These are phyloP conservation scores for Curvularia verruculosa DNA, from an alignment of 2,329 filamentous ascomycete genomes.

Conservation along the genomic window DNA sequence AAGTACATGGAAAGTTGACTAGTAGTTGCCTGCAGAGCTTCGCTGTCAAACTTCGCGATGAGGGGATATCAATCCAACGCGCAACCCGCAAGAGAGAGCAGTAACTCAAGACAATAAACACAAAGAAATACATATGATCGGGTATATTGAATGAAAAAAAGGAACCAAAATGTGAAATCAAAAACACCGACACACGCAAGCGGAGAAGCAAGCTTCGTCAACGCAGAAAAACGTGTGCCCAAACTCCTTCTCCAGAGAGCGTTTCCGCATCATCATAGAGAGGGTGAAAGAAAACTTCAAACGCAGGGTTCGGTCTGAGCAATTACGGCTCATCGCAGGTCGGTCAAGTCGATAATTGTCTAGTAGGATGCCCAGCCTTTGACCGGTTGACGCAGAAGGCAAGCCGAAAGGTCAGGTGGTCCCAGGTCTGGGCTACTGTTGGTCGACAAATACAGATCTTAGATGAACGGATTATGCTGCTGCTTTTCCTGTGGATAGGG, in stretches of 20 bases:
- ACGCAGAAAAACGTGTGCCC: conserved; percentile 42
- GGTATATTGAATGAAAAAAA: conserved; percentile 19
- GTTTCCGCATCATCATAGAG: conserved; percentile 40
- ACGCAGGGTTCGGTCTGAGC: conserved; percentile 51
- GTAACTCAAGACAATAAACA: conserved; percentile 44
- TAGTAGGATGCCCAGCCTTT: conserved; percentile 17
- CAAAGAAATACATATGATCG: conserved; percentile 38
- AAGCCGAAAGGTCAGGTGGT: conserved; percentile 55
- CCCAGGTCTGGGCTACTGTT: conserved; percentile 15
- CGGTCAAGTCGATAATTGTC: conserved; percentile 29
- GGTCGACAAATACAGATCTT: conserved; percentile 35
- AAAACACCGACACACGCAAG: conserved; percentile 46
- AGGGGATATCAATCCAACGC: conserved; percentile 48
- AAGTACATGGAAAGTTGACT: neutral
- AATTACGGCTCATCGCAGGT: conserved; percentile 51
- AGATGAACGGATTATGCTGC: conserved; percentile 50
- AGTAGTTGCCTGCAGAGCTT: conserved; percentile 11
- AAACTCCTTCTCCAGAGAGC: conserved; percentile 41
- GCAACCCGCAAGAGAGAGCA: conserved; percentile 45
- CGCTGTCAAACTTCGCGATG: conserved; percentile 31
- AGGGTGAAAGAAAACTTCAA: conserved; percentile 44
- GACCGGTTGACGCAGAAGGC: conserved; percentile 52
- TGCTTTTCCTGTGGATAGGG: conserved; percentile 29
- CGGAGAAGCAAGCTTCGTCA: conserved; percentile 48
- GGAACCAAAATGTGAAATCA: conserved; percentile 31